Evolutionary conservation across 106 monocot species (phyloP), one percentile per base, ranked within the genome.

Genomic region (Narthecium ossifragum): DNA sequence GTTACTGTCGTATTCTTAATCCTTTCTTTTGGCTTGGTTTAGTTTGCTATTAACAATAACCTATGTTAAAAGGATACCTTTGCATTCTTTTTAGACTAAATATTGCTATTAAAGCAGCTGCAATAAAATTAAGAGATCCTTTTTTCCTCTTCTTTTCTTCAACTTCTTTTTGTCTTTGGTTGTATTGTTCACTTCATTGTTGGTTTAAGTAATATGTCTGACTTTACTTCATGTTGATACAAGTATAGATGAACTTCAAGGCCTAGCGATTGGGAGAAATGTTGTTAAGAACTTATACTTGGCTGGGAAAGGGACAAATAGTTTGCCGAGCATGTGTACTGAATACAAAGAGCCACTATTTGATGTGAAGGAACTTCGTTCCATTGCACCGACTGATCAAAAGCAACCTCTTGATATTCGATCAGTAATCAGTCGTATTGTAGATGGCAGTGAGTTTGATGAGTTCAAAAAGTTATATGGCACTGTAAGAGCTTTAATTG

Each of bases 401-500:
- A 99, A 85, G 67, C 91, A 91, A 48, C 53, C 78, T 17, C 73
- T 91, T 75, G 82, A 99, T 61, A 82, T 91, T 81, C 81, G 87
- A 51, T 88, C 91, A 31, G 84, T 91, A 18, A 91, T 99, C 82
- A 81, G 84, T 66, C 84, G 75, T 33, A 84, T 91, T 62, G 87
- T 88, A 64, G 98, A 99, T 68, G 84, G 84, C n/a, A 99, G 98
- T 66, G 91, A 91, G 62, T 99, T 99, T 71, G 80, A 87, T 66
- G 98, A 99, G 63, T 99, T 99, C 81, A 99, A 99, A 60, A 99
- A 79, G 74, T 70, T 88, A 20, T 99, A 99, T 84, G 98, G 98
- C 67, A 74, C 84, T 36, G 98, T 99, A 79, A 91, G 84, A 36
- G 39, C 46, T 70, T 75, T 24, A 59, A 54, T 23, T 46, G 28